phyloP scores from a whole-genome alignment of 768 basidiomycete genomes.

The Hericium coralloides region DNA sequence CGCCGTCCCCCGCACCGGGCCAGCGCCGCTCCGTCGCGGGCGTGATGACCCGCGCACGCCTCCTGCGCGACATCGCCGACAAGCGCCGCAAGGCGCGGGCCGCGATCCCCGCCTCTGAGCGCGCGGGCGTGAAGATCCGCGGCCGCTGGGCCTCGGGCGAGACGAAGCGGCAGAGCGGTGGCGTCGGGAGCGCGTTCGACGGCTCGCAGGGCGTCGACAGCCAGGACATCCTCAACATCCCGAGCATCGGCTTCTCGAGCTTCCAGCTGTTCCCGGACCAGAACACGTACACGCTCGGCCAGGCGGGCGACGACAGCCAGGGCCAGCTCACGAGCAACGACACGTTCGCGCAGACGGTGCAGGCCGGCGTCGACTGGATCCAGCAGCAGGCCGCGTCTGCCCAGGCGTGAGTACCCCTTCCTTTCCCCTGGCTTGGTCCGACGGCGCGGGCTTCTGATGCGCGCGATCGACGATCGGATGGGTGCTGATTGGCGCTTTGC shows the following conservation, averaged over 20 bases:
- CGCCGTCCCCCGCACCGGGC: conserved; percentile 13
- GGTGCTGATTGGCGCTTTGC: not conserved
- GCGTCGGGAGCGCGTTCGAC: conserved; percentile 25
- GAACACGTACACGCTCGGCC: conserved; percentile 17
- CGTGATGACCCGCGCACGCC: conserved; percentile 11
- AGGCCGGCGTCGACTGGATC: conserved; percentile 25
- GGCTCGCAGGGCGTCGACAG: conserved; percentile 29
- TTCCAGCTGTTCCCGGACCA: conserved; percentile 34
- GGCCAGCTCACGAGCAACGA: not conserved
- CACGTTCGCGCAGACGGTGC: conserved; percentile 17
- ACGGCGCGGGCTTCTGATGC: not conserved
- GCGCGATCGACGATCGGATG: no score
- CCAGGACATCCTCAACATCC: conserved; percentile 26
- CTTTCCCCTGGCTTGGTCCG: not conserved
- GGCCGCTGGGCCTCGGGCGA: conserved; percentile 17
- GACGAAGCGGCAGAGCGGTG: conserved; percentile 1
- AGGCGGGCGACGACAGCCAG: not conserved
- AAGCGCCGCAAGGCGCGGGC: conserved; percentile 7
- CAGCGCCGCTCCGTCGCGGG: conserved; percentile 6
- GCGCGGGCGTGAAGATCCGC: conserved; percentile 12
- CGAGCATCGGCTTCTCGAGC: conserved; percentile 26
- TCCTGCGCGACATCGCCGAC: conserved; percentile 12
- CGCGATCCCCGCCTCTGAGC: not conserved
- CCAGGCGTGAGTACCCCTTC: conserved; percentile 8
- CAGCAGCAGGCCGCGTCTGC: conserved; percentile 16